These are phyloP conservation scores for Dactylella cylindrospora DNA, from an alignment of 2,329 filamentous ascomycete genomes.

Conservation along the genomic window DNA sequence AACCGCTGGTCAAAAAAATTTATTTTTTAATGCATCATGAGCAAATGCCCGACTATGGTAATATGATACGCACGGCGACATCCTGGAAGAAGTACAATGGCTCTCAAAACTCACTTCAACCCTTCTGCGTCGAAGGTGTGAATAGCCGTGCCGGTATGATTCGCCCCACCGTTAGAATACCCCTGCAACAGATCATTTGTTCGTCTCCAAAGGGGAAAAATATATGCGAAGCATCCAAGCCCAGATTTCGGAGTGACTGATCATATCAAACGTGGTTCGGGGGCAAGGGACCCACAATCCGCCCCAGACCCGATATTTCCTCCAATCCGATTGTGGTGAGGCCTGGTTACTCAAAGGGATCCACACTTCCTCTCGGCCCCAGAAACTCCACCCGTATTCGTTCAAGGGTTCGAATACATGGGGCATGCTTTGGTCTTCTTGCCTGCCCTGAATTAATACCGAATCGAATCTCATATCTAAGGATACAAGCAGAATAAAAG, in stretches of 20 bases:
- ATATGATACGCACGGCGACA: constrained; percentile 1
- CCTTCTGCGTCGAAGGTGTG: constrained; percentile 10
- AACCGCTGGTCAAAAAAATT: too few relatives aligned
- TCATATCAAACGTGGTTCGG: constrained; percentile 5
- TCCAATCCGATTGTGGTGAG: constrained; percentile 20
- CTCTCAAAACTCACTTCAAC: constrained; percentile 3
- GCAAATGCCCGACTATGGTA: not conserved
- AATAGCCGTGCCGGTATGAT: constrained; percentile 27
- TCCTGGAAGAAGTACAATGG: not conserved
- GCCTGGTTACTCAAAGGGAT: constrained; percentile 1
- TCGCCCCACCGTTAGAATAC: constrained; percentile 3
- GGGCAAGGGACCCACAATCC: constrained; percentile 9
- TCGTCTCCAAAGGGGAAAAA: too few relatives aligned
- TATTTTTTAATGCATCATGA: too few relatives aligned
- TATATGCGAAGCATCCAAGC: too few relatives aligned
- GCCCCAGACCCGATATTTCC: constrained; percentile 15
- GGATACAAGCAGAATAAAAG: too few relatives aligned
- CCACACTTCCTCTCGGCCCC: constrained; percentile 23
- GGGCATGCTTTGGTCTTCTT: not conserved
- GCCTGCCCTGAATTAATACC: too few relatives aligned
- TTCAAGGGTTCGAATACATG: not conserved
- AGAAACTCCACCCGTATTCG: constrained; percentile 31
- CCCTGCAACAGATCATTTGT: constrained; percentile 32
- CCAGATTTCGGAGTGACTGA: constrained; percentile 10
- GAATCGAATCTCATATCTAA: too few relatives aligned